A percentile compares a stretch with the other conserved stretches of the same genome.
These are phyloP conservation scores for Pyricularia pennisetigena DNA, from an alignment of 2,329 filamentous ascomycete genomes.

Conservation along the genomic window DNA sequence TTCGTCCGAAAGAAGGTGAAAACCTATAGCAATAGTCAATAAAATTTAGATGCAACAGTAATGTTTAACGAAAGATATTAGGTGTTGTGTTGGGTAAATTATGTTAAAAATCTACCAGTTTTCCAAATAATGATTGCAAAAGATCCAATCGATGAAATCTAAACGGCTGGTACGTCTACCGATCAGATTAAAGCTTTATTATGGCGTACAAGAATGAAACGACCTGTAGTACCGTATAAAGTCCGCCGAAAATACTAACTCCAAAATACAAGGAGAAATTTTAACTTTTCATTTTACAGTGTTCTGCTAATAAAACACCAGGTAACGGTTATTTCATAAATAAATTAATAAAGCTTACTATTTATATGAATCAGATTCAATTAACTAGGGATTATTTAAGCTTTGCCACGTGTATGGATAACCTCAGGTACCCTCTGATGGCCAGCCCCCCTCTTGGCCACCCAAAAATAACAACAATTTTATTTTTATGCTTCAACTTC, in stretches of 20 bases:
- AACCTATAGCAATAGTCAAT: neutral
- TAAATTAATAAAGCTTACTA: neutral
- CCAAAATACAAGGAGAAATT: neutral
- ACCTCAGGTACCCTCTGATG: too few species aligned
- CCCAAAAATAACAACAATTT: too few species aligned
- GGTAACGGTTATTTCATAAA: neutral
- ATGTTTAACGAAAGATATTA: neutral
- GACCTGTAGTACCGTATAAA: neutral
- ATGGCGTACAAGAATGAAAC: neutral
- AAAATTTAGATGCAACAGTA: neutral
- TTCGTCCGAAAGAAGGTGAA: neutral
- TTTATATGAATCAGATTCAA: neutral
- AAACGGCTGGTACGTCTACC: neutral
- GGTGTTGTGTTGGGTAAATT: neutral
- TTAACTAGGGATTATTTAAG: neutral
- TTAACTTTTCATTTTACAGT: neutral
- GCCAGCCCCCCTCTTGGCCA: too few species aligned
- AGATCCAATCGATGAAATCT: neutral
- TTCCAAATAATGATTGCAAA: neutral
- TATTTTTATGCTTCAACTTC: too few species aligned
- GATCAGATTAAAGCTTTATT: neutral
- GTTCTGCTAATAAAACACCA: neutral
- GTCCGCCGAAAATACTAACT: neutral
- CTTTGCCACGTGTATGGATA: neutral
- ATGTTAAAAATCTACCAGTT: neutral